Evolutionary conservation across 1,284 basidiomycete genomes (phyloP).

Genomic region (Neotropicomus parvogracilis): DNA sequence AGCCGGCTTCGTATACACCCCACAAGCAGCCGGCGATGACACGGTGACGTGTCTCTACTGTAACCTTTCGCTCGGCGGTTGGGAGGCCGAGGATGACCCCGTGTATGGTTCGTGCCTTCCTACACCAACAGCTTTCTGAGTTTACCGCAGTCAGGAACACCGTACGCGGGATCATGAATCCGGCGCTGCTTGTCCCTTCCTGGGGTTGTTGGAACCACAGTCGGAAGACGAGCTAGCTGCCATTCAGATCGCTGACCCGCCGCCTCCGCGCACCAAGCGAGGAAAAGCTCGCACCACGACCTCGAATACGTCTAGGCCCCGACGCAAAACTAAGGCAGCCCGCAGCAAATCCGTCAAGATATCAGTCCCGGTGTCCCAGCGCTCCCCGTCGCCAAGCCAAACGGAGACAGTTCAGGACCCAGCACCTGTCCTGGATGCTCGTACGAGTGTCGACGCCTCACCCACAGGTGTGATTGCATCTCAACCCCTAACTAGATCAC

Average conservation of each 20-base stretch:
- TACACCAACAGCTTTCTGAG: slow-evolving; percentile 8
- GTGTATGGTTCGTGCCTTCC: slow-evolving; percentile 43
- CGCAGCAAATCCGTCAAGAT: slow-evolving; percentile 24
- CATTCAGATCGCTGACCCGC: slow-evolving; percentile 1
- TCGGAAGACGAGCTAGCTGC: slow-evolving; percentile 17
- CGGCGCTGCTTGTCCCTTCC: slow-evolving; percentile 50
- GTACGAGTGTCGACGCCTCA: slow-evolving; percentile 4
- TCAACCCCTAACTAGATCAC: neutral
- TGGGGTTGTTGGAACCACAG: slow-evolving; percentile 29
- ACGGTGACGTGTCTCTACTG: slow-evolving; percentile 79
- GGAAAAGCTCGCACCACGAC: slow-evolving; percentile 17
- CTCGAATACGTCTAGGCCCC: slow-evolving; percentile 19
- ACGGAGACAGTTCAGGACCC: neutral
- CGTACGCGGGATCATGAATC: slow-evolving; percentile 51
- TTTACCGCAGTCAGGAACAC: slow-evolving; percentile 56
- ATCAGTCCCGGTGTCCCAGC: slow-evolving; percentile 6
- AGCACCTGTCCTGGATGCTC: neutral
- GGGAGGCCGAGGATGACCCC: slow-evolving; percentile 80
- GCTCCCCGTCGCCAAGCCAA: slow-evolving; percentile 18
- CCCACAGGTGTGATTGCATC: neutral
- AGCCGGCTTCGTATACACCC: slow-evolving; percentile 78
- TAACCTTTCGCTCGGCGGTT: slow-evolving; percentile 67
- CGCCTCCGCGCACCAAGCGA: slow-evolving; percentile 17
- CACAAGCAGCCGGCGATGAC: slow-evolving; percentile 62
- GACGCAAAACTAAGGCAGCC: slow-evolving; percentile 23